Conservation (phyloP, 495 filamentous ascomycete genomes). For the Schizothecium vesticola region DNA sequence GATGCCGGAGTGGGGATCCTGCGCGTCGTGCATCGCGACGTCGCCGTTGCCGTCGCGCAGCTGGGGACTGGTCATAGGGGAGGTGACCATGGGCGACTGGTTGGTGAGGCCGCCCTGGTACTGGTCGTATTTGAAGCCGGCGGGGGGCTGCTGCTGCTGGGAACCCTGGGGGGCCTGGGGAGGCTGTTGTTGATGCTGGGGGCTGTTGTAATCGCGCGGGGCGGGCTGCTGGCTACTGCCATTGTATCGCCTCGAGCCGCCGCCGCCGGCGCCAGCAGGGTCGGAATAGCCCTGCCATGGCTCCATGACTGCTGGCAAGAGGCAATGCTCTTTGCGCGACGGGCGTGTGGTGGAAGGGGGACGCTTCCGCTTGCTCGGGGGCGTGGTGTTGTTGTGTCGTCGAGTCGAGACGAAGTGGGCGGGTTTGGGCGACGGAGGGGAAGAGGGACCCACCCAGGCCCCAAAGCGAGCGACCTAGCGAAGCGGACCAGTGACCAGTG, state of each 20-base stretch:
- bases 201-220: constrained; percentile 39
- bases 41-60: constrained; percentile 72
- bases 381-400: constrained; percentile 14
- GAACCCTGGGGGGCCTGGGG: constrained; percentile 20
- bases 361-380: background rate
- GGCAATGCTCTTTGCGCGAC: constrained; percentile 9
- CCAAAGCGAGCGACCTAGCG: background rate
- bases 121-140: constrained; percentile 68
- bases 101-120: constrained; percentile 58
- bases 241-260: constrained; percentile 47
- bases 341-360: constrained; percentile 3
- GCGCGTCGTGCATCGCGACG: constrained; percentile 85
- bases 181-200: constrained; percentile 41
- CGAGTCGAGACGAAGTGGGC: constrained; percentile 5
- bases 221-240: constrained; percentile 34
- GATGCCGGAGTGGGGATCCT: constrained; percentile 58
- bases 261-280: constrained; percentile 35
- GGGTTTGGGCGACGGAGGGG: constrained; percentile 16
- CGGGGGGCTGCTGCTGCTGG: constrained; percentile 55
- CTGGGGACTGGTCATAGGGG: constrained; percentile 61
- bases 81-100: constrained; percentile 53
- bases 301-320: constrained; percentile 46
- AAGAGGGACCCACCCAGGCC: constrained; percentile 11
- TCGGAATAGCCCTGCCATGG: constrained; percentile 52
- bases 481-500: constrained; percentile 12